Percentiles rank a stretch among this genome's conserved stretches.
These are phyloP conservation scores for Daldinia vernicosa DNA, from an alignment of 495 filamentous ascomycete species.

Conservation along the genomic window DNA sequence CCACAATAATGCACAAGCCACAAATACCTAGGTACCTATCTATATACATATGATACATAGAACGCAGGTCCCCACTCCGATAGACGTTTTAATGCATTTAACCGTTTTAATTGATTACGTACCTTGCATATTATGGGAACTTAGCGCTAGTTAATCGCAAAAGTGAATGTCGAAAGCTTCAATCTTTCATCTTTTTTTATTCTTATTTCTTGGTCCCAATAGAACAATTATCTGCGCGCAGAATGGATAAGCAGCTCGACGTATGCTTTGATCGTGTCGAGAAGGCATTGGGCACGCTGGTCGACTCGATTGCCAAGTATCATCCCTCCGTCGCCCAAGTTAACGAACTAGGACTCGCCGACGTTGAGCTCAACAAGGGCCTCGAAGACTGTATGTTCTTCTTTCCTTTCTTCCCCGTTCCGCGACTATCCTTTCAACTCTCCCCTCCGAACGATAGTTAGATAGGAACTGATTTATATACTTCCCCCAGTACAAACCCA, in stretches of 20 bases:
- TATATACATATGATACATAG: too few species aligned
- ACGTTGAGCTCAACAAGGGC: conserved; percentile 66
- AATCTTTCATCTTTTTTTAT: background rate
- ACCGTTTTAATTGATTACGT: background rate
- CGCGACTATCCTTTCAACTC: background rate
- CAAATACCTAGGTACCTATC: background rate
- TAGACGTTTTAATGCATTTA: background rate
- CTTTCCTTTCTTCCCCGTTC: background rate
- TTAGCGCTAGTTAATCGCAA: background rate
- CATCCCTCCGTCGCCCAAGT: conserved; percentile 73
- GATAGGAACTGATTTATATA: background rate
- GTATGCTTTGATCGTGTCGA: conserved; percentile 73
- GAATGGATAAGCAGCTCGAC: conserved; percentile 69
- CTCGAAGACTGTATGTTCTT: conserved; percentile 64
- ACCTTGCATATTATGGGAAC: background rate
- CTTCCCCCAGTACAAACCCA: conserved; percentile 66
- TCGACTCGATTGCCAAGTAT: conserved; percentile 81
- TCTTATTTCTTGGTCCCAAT: background rate
- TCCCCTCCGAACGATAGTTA: background rate
- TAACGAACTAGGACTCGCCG: conserved; percentile 71
- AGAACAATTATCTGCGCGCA: background rate
- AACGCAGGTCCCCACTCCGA: background rate
- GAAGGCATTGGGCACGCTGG: conserved; percentile 68
- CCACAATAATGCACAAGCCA: background rate
- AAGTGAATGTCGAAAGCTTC: conserved; percentile 2